Evolutionary conservation across 164 flowering plant genomes (phyloP).

Genomic region (Buxus sempervirens): DNA sequence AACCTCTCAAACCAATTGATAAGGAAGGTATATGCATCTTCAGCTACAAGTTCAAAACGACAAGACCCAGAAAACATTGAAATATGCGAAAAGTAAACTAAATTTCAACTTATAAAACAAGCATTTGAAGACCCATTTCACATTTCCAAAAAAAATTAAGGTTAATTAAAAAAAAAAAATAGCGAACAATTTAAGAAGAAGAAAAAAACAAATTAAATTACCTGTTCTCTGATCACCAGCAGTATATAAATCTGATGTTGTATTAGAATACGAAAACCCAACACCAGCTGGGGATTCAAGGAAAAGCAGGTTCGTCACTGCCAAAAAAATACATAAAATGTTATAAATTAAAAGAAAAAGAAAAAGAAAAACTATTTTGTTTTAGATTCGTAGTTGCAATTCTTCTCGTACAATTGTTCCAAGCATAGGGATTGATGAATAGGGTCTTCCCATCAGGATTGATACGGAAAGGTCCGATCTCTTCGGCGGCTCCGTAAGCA

Average conservation of each 20-base stretch:
- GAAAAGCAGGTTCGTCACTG: constrained; percentile 95
- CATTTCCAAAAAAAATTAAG: neutral
- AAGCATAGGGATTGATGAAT: constrained; percentile 66
- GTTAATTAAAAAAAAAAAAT: neutral
- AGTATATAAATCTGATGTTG: constrained; percentile 71
- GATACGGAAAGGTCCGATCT: constrained; percentile 85
- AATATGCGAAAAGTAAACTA: constrained; percentile 1
- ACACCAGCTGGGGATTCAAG: constrained; percentile 98
- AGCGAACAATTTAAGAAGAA: neutral
- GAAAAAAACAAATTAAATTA: constrained; percentile 11
- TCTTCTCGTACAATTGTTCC: constrained; percentile 72
- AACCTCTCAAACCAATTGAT: constrained; percentile 41
- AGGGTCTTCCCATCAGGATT: constrained; percentile 74
- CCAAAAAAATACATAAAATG: constrained; percentile 14
- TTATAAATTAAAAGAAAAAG: neutral
- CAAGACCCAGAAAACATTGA: constrained; percentile 21
- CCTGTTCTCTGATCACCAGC: constrained; percentile 88
- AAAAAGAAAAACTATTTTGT: neutral
- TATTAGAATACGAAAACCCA: constrained; percentile 89
- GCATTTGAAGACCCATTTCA: neutral
- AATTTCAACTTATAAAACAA: neutral
- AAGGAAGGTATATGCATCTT: constrained; percentile 24
- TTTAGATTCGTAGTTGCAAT: neutral
- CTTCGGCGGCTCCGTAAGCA: constrained; percentile 92
- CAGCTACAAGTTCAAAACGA: constrained; percentile 14